phyloP scores from a whole-genome alignment of 305 asterid genomes.

The Fraxinus floribunda region DNA sequence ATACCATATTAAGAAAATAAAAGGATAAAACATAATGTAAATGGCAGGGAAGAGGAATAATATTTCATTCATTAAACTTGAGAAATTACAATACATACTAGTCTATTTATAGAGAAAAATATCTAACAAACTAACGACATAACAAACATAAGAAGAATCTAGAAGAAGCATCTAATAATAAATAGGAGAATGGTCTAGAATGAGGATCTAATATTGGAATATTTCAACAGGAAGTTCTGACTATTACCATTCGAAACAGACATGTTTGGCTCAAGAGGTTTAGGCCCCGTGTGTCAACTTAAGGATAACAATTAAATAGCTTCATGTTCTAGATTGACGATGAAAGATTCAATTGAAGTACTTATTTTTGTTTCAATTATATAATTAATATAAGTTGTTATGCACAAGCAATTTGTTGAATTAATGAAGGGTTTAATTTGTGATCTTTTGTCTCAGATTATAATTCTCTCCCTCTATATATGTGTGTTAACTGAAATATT shows the following conservation, averaged over 20 bases:
- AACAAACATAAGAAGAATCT: too few relatives aligned
- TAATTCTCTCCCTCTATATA: neutral
- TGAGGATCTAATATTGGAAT: too few relatives aligned
- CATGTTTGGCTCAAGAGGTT: neutral
- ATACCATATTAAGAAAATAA: too few relatives aligned
- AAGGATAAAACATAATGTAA: too few relatives aligned
- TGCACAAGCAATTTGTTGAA: neutral
- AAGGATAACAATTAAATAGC: neutral
- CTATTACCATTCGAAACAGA: neutral
- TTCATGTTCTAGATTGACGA: neutral
- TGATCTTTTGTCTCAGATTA: neutral
- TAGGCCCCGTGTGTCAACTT: neutral
- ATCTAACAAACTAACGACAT: too few relatives aligned
- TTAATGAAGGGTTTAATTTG: neutral
- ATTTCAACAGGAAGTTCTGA: neutral
- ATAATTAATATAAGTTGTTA: neutral
- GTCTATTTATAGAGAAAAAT: too few relatives aligned
- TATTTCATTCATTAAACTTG: too few relatives aligned
- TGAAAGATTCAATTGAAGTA: neutral
- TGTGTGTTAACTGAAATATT: neutral
- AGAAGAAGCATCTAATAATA: too few relatives aligned
- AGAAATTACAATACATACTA: too few relatives aligned
- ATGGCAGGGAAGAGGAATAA: too few relatives aligned
- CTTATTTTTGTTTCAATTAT: neutral
- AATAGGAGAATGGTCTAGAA: too few relatives aligned